Base-by-base conservation (phyloP, 768 basidiomycete species). In the Mycena leptocephala region DNA sequence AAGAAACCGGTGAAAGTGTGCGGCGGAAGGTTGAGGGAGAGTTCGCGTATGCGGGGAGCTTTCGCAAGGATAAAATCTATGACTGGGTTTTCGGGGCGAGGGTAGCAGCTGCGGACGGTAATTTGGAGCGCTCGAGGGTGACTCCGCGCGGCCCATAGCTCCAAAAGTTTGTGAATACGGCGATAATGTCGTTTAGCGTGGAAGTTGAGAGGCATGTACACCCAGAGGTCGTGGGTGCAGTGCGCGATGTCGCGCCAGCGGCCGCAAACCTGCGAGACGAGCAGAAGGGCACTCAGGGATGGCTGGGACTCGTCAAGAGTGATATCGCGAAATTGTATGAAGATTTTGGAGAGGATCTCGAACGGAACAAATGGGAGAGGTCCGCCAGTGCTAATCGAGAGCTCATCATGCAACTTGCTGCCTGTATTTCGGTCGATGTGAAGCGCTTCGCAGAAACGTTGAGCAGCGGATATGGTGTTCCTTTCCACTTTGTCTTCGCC, bases 211-310 rank as follows among this genome's bases (percentile, higher is more conserved):
- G n/a, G 26, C 1, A 70, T 11, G 22, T 59, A 14, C 30, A 30
- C 33, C 56, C 68, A 70, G 39, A 70, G 56, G 3, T 35, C 39
- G 9, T 28, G 10, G 37, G 68, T 70, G 56, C 18, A n/a, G 68
- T 58, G 68, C n/a, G 68, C 39, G 55, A 70, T 58, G 28, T 13
- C 20, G 11, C 68, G 68, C 56, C 68, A 70, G 55, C 56, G 68
- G 18, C 68, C 16, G 68, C 68, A 70, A 5, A 70, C 56, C 8
- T 70, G 68, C 28, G 56, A 43, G 14, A 70, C 28, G 2, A 16
- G 16, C 18, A 59, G 39, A 7, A 59, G 41, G 20, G 14, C 20
- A 56, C 22, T 11, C 5, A 59, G 14, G 20, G 56, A 30, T 4
- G 30, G 56, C 5, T 9, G 9, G 24, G 39, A 16, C 1, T 9